Evolutionary conservation across 495 filamentous ascomycete genomes (phyloP).

Genomic region (Neurospora sp.): DNA sequence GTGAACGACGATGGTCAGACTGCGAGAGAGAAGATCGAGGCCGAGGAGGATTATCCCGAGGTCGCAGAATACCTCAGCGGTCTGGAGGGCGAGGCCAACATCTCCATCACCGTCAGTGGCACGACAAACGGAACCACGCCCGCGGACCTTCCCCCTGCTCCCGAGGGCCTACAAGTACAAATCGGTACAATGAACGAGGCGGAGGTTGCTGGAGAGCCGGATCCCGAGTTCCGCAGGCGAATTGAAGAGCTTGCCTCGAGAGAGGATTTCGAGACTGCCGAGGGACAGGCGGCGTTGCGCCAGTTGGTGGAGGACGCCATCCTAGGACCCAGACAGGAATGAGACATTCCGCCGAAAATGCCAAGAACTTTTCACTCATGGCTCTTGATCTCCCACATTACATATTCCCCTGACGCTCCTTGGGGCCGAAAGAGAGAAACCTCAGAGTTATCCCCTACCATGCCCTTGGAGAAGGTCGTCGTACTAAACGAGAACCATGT

Average conservation of each 20-base stretch:
- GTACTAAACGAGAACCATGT: slow-evolving; percentile 42
- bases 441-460: slow-evolving; percentile 31
- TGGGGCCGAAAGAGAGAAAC: slow-evolving; percentile 38
- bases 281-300: slow-evolving; percentile 58
- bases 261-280: slow-evolving; percentile 61
- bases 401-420: slow-evolving; percentile 34
- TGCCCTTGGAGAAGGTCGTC: slow-evolving; percentile 34
- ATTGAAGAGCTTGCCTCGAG: slow-evolving; percentile 70
- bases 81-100: slow-evolving; percentile 26
- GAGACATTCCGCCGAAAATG: slow-evolving; percentile 2
- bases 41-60: slow-evolving; percentile 57
- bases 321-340: slow-evolving; percentile 46
- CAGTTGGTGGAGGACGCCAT: slow-evolving; percentile 63
- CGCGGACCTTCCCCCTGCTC: slow-evolving; percentile 40
- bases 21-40: slow-evolving; percentile 60
- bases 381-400: slow-evolving; percentile 44
- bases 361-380: slow-evolving; percentile 25
- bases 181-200: slow-evolving; percentile 56
- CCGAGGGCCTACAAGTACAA: slow-evolving; percentile 56
- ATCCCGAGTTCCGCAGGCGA: slow-evolving; percentile 60
- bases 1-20: slow-evolving; percentile 57
- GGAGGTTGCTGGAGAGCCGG: slow-evolving; percentile 46
- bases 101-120: slow-evolving; percentile 19
- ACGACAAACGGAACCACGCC: slow-evolving; percentile 7
- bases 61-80: slow-evolving; percentile 57